Conservation (phyloP, 2,329 filamentous ascomycete species). For the Arthroderma sp. region DNA sequence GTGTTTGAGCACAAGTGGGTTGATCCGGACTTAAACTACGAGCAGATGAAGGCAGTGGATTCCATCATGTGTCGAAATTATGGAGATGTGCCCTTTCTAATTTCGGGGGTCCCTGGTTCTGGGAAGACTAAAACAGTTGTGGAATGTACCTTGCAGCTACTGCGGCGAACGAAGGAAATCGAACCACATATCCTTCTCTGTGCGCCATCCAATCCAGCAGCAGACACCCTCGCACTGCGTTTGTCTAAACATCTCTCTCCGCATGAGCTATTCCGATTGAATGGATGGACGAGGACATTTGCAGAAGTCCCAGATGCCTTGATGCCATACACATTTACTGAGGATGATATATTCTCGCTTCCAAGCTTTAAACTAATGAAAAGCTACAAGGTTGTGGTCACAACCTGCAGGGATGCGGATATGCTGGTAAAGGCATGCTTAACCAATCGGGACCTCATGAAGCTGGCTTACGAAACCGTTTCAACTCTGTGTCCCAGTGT, state of each 20-base stretch:
- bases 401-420: slow-evolving; percentile 29
- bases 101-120: slow-evolving; percentile 39
- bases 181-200: slow-evolving; percentile 29
- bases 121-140: slow-evolving; percentile 41
- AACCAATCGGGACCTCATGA: slow-evolving; percentile 30
- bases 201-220: slow-evolving; percentile 34
- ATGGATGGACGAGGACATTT: slow-evolving; percentile 27
- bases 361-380: slow-evolving; percentile 28
- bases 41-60: slow-evolving; percentile 35
- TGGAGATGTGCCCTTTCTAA: slow-evolving; percentile 34
- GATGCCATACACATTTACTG: slow-evolving; percentile 26
- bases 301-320: slow-evolving; percentile 30
- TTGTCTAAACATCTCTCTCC: slow-evolving; percentile 24
- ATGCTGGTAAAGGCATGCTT: slow-evolving; percentile 30
- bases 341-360: slow-evolving; percentile 29
- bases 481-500: slow-evolving; percentile 16
- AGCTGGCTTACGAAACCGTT: slow-evolving; percentile 23
- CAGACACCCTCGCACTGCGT: slow-evolving; percentile 31
- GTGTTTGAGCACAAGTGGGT: slow-evolving; percentile 23
- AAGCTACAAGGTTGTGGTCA: slow-evolving; percentile 31
- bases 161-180: slow-evolving; percentile 5
- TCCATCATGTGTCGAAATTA: slow-evolving; percentile 29
- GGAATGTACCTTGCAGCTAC: slow-evolving; percentile 27
- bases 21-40: slow-evolving; percentile 34
- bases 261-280: slow-evolving; percentile 30